phyloP scores from a whole-genome alignment of 2,329 filamentous ascomycete genomes.

The Grosmannia clavigera region DNA sequence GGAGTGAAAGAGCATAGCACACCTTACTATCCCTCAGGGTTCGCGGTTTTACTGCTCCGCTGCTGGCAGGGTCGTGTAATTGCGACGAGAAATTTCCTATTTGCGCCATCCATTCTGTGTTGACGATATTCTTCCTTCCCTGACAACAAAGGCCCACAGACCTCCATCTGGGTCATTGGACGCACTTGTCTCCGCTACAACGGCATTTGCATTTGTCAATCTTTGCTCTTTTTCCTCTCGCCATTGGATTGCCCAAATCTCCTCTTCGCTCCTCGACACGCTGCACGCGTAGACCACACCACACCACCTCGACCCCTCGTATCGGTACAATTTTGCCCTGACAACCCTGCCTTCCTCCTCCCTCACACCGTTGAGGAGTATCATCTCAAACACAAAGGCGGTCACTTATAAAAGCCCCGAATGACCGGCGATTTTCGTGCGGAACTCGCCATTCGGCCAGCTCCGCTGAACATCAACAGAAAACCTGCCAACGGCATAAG shows the following conservation, averaged over 20 bases:
- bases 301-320: not conserved
- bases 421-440: constrained; percentile 13
- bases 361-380: not conserved
- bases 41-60: not conserved
- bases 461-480: constrained; percentile 7
- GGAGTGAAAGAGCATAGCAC: not conserved
- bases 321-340: not conserved
- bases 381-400: not conserved
- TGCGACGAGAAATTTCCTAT: constrained; percentile 7
- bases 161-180: not conserved
- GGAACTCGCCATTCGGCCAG: constrained; percentile 16
- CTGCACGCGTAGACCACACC: not conserved
- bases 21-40: constrained; percentile 7
- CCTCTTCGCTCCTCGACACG: not conserved
- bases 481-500: not conserved
- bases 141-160: not conserved
- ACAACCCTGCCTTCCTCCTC: not conserved
- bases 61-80: not conserved
- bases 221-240: not conserved
- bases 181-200: not conserved
- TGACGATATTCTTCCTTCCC: not conserved
- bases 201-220: not conserved
- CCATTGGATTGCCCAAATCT: not conserved
- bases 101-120: constrained; percentile 3
- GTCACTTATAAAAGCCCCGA: not conserved